These are phyloP conservation scores for Kodamaea sp. DNA, from an alignment of 1,139 yeast genomes.

Conservation along the genomic window DNA sequence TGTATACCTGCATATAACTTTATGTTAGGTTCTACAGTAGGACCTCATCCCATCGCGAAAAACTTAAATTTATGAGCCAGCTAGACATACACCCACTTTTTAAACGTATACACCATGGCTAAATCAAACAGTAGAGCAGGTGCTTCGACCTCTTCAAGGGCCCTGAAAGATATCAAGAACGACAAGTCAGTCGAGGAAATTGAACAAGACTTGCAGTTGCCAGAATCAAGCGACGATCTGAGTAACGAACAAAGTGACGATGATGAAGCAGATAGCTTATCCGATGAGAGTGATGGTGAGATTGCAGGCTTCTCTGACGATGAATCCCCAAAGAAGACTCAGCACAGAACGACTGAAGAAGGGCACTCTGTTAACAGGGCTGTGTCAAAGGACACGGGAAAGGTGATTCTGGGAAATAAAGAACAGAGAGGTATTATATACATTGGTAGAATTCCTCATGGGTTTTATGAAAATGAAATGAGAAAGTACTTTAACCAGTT, in stretches of 20 bases:
- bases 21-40: background rate
- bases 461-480: slow-evolving; percentile 85
- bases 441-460: slow-evolving; percentile 90
- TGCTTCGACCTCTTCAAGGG: slow-evolving; percentile 4
- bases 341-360: slow-evolving; percentile 8
- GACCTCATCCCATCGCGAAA: slow-evolving; percentile 17
- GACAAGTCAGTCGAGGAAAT: slow-evolving; percentile 27
- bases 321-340: slow-evolving; percentile 17
- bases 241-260: slow-evolving; percentile 18
- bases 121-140: slow-evolving; percentile 8
- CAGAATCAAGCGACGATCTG: slow-evolving; percentile 24
- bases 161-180: slow-evolving; percentile 15
- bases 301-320: slow-evolving; percentile 25
- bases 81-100: background rate
- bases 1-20: background rate
- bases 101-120: slow-evolving; percentile 6
- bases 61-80: slow-evolving; percentile 1
- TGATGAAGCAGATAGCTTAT: slow-evolving; percentile 14
- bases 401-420: slow-evolving; percentile 11
- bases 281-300: slow-evolving; percentile 15
- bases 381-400: slow-evolving; percentile 19
- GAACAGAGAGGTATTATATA: slow-evolving; percentile 67
- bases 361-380: slow-evolving; percentile 21
- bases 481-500: slow-evolving; percentile 83
- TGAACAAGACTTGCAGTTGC: slow-evolving; percentile 34